These are phyloP conservation scores for Glebionis coronaria DNA, from an alignment of 129 eudicot species.

Conservation along the genomic window DNA sequence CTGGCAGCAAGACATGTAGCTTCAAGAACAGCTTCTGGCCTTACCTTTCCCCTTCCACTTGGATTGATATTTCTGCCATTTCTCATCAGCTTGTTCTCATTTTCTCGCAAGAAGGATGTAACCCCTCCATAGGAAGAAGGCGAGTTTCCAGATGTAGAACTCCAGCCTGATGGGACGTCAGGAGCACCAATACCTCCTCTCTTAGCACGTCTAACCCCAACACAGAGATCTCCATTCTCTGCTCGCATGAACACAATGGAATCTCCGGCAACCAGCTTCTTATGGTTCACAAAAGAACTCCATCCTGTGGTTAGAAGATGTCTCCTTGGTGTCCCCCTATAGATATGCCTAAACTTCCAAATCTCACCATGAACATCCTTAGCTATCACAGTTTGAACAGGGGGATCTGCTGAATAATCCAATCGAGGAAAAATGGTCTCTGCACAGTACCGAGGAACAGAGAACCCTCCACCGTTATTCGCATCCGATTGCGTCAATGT, in stretches of 20 bases:
- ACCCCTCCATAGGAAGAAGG: constrained; percentile 37
- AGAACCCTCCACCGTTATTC: constrained; percentile 82
- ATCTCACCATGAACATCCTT: constrained; percentile 77
- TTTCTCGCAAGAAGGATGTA: constrained; percentile 50
- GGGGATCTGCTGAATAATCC: constrained; percentile 73
- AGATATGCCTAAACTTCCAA: constrained; percentile 80
- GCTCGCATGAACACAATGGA: constrained; percentile 77
- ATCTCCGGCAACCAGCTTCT: constrained; percentile 76
- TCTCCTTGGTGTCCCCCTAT: constrained; percentile 74
- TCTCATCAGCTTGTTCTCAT: constrained; percentile 46
- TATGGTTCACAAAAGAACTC: constrained; percentile 78
- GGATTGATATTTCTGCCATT: constrained; percentile 31
- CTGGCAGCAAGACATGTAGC: constrained; percentile 52
- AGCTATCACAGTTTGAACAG: constrained; percentile 67
- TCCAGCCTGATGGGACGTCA: constrained; percentile 62
- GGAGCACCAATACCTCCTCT: constrained; percentile 48
- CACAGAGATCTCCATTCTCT: constrained; percentile 64
- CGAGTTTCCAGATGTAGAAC: constrained; percentile 44
- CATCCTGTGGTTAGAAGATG: constrained; percentile 85
- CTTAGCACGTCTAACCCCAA: constrained; percentile 76
- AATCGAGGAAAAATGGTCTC: constrained; percentile 73
- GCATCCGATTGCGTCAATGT: constrained; percentile 84
- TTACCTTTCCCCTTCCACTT: constrained; percentile 44
- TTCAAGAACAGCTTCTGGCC: constrained; percentile 47
- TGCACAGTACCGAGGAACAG: constrained; percentile 79